phyloP scores from a whole-genome alignment of 2,329 filamentous ascomycete species.

The Stenocarpella maydis region DNA sequence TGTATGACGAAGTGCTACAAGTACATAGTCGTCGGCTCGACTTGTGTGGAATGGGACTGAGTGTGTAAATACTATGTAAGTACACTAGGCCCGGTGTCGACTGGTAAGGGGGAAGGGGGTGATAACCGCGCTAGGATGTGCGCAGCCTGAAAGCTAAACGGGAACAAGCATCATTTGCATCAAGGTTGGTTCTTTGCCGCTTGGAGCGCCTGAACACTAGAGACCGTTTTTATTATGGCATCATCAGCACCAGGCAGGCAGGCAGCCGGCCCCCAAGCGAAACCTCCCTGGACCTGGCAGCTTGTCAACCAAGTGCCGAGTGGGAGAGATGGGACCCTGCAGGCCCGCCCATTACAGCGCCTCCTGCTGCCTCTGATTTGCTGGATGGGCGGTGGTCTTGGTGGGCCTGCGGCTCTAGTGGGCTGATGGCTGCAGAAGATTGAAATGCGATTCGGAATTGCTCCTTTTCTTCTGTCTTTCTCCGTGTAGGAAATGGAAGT shows the following conservation, averaged over 20 bases:
- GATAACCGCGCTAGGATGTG: no score
- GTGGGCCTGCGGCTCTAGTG: slow-evolving; percentile 17
- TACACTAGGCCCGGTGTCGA: no score
- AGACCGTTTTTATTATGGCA: slow-evolving; percentile 9
- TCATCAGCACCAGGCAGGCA: neutral
- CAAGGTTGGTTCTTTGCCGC: slow-evolving; percentile 12
- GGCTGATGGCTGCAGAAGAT: slow-evolving; percentile 26
- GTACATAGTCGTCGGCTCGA: neutral
- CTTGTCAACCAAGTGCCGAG: slow-evolving; percentile 33
- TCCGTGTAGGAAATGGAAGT: neutral
- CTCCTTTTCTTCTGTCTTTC: neutral
- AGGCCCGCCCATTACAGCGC: neutral
- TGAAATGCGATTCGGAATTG: slow-evolving; percentile 17
- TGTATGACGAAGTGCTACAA: neutral
- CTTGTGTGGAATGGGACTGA: neutral
- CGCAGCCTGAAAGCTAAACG: slow-evolving; percentile 30
- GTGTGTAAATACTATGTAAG: no score
- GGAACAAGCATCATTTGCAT: slow-evolving; percentile 28
- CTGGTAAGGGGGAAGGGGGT: no score
- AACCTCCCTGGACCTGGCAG: neutral
- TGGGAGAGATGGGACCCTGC: slow-evolving; percentile 34
- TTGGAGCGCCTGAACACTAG: slow-evolving; percentile 12
- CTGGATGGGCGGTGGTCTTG: neutral
- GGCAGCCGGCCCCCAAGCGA: neutral
- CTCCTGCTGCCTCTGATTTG: slow-evolving; percentile 21